Conservation (phyloP, 2,329 filamentous ascomycete genomes). For the Blumeriella jaapii region DNA sequence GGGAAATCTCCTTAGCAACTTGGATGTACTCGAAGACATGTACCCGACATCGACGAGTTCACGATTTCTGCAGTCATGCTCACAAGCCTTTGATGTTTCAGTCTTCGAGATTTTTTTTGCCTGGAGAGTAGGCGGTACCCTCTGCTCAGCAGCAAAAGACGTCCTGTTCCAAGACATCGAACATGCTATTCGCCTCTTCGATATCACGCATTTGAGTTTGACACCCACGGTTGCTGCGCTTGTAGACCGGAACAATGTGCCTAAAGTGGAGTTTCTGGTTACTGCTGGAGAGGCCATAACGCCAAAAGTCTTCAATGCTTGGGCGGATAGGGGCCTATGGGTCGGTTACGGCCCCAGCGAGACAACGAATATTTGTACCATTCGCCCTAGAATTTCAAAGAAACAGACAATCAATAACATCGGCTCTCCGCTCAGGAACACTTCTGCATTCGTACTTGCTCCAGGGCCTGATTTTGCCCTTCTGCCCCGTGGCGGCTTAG, state of each 20-base stretch:
- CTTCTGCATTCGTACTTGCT: slow-evolving; percentile 38
- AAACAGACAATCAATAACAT: slow-evolving; percentile 60
- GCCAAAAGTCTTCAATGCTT: slow-evolving; percentile 54
- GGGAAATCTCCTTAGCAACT: slow-evolving; percentile 63
- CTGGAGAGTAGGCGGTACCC: slow-evolving; percentile 65
- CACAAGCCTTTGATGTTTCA: slow-evolving; percentile 77
- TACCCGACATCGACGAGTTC: slow-evolving; percentile 44
- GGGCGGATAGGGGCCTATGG: slow-evolving; percentile 57
- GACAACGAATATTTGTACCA: slow-evolving; percentile 78
- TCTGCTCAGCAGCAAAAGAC: slow-evolving; percentile 67
- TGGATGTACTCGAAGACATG: slow-evolving; percentile 51
- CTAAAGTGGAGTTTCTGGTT: slow-evolving; percentile 62
- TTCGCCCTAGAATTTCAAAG: slow-evolving; percentile 46
- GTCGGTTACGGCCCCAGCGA: slow-evolving; percentile 81
- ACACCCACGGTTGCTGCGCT: slow-evolving; percentile 76
- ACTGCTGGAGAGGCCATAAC: slow-evolving; percentile 75
- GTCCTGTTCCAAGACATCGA: slow-evolving; percentile 64
- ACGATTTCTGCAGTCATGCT: slow-evolving; percentile 70
- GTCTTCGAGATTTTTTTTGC: slow-evolving; percentile 86
- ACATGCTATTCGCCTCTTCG: slow-evolving; percentile 47
- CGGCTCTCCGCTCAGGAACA: slow-evolving; percentile 64
- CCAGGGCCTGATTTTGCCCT: slow-evolving; percentile 36
- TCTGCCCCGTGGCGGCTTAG: slow-evolving; percentile 59
- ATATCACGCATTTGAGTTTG: slow-evolving; percentile 70
- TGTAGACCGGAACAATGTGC: slow-evolving; percentile 57